A percentile compares a stretch with the other conserved stretches of the same genome.
These are phyloP conservation scores for Phaeosphaeria sp. DNA, from an alignment of 2,329 filamentous ascomycete genomes.

Conservation along the genomic window DNA sequence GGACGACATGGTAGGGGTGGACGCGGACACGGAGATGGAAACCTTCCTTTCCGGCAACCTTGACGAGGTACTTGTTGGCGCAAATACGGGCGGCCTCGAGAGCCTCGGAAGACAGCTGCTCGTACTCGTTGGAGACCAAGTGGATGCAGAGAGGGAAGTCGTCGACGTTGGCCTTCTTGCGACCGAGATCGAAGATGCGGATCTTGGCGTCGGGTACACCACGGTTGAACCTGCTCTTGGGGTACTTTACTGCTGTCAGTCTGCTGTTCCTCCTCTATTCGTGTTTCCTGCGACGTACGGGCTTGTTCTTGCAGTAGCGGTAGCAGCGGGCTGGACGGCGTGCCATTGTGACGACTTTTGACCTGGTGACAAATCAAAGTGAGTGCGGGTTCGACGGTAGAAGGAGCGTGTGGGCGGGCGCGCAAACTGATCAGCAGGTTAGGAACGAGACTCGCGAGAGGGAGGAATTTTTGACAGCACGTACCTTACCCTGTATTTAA, in stretches of 20 bases:
- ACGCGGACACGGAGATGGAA: slow-evolving; percentile 79
- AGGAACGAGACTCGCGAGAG: slow-evolving; percentile 3
- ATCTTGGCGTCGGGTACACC: slow-evolving; percentile 86
- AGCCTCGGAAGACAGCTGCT: slow-evolving; percentile 99
- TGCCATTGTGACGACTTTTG: slow-evolving; percentile 83
- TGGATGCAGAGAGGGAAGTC: slow-evolving; percentile 98
- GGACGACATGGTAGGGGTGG: slow-evolving; percentile 99
- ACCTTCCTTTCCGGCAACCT: slow-evolving; percentile 73
- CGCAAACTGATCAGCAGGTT: slow-evolving; percentile 5
- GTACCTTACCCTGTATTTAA: slow-evolving; percentile 43
- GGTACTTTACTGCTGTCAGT: slow-evolving; percentile 75
- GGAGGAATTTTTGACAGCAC: slow-evolving; percentile 11
- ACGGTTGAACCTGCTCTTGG: slow-evolving; percentile 99
- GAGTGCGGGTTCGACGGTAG: slow-evolving; percentile 39
- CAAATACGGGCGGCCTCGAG: slow-evolving; percentile 99
- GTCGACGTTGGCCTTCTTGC: slow-evolving; percentile 98
- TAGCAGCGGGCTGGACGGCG: slow-evolving; percentile 99
- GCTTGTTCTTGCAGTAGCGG: slow-evolving; percentile 99
- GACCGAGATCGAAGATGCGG: slow-evolving; percentile 98
- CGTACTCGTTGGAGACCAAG: slow-evolving; percentile 99
- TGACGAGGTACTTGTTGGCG: slow-evolving; percentile 95
- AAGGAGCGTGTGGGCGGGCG: slow-evolving; percentile 3
- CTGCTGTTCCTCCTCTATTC: slow-evolving; percentile 21
- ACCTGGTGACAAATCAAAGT: slow-evolving; percentile 56
- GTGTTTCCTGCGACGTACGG: slow-evolving; percentile 54